These are phyloP conservation scores for Colletotrichum sojae DNA, from an alignment of 2,329 filamentous ascomycete species.

Conservation along the genomic window DNA sequence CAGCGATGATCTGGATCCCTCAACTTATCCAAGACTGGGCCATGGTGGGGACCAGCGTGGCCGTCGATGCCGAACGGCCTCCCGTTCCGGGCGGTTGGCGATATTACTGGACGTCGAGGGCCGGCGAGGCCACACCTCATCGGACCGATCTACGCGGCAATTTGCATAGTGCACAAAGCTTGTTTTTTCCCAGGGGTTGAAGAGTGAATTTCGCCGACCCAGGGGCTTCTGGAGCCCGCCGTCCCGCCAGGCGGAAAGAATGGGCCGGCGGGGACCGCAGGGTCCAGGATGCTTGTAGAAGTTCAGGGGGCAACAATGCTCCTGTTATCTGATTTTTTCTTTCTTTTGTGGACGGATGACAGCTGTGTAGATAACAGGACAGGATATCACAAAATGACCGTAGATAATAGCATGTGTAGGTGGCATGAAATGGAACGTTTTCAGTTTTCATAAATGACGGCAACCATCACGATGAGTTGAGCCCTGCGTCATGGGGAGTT, in stretches of 20 bases:
- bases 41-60: not conserved
- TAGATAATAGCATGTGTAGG: too few species aligned
- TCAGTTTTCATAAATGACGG: too few species aligned
- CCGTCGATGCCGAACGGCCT: constrained; percentile 6
- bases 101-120: not conserved
- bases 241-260: not conserved
- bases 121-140: not conserved
- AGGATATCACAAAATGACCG: too few species aligned
- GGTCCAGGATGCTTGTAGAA: not conserved
- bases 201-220: not conserved
- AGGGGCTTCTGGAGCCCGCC: not conserved
- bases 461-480: too few species aligned
- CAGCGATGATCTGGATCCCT: not conserved
- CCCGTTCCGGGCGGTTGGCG: constrained; percentile 5
- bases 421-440: too few species aligned
- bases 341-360: too few species aligned
- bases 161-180: not conserved
- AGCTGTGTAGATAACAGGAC: too few species aligned
- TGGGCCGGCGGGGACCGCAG: not conserved
- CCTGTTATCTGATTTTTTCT: too few species aligned
- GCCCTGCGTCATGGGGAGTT: too few species aligned
- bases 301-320: too few species aligned
- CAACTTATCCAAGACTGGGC: constrained; percentile 8
- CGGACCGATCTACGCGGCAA: constrained; percentile 17
- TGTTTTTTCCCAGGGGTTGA: constrained; percentile 1